Percentiles rank a stretch among this genome's conserved stretches.
These are phyloP conservation scores for Leptomonas pyrrhocoris DNA, from an alignment of 208 protist species.

Conservation along the genomic window DNA sequence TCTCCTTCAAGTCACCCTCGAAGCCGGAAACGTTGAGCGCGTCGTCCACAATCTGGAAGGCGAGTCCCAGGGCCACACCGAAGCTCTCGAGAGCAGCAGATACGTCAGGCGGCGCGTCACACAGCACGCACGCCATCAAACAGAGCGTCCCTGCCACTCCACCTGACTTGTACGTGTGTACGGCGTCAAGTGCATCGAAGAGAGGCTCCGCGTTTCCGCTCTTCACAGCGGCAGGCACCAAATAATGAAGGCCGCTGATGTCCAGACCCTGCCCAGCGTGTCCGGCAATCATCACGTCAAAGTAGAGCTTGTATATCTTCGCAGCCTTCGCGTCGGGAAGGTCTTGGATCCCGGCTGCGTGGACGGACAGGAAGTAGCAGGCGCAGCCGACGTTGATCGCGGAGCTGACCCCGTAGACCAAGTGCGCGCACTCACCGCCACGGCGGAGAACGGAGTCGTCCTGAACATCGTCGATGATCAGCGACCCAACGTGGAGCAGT, in stretches of 20 bases:
- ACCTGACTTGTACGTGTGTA: conserved; percentile 73
- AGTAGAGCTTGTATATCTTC: conserved; percentile 62
- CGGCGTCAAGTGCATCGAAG: conserved; percentile 42
- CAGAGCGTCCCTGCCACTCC: conserved; percentile 42
- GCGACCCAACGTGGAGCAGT: conserved; percentile 71
- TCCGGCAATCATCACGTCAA: conserved; percentile 56
- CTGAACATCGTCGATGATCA: conserved; percentile 83
- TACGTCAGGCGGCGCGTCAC: conserved; percentile 31
- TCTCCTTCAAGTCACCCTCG: conserved; percentile 42
- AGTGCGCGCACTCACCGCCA: conserved; percentile 56
- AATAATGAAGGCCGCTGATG: conserved; percentile 53
- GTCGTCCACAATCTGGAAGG: conserved; percentile 80
- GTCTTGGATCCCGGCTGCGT: conserved; percentile 41
- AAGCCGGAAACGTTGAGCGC: conserved; percentile 51
- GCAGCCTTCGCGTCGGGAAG: conserved; percentile 41
- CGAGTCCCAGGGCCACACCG: conserved; percentile 48
- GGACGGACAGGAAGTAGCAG: conserved; percentile 73
- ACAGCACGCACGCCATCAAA: conserved; percentile 54
- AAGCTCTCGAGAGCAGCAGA: conserved; percentile 45
- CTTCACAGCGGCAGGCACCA: conserved; percentile 55
- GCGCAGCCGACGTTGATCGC: conserved; percentile 74
- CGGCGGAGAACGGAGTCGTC: conserved; percentile 69
- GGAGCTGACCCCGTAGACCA: conserved; percentile 49
- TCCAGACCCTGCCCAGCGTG: conserved; percentile 77
- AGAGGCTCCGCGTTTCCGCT: conserved; percentile 45